A percentile compares a stretch with the other conserved stretches of the same genome.
Evolutionary conservation across 2,329 filamentous ascomycete genomes (phyloP).

Genomic region (Sporothrix sp.): DNA sequence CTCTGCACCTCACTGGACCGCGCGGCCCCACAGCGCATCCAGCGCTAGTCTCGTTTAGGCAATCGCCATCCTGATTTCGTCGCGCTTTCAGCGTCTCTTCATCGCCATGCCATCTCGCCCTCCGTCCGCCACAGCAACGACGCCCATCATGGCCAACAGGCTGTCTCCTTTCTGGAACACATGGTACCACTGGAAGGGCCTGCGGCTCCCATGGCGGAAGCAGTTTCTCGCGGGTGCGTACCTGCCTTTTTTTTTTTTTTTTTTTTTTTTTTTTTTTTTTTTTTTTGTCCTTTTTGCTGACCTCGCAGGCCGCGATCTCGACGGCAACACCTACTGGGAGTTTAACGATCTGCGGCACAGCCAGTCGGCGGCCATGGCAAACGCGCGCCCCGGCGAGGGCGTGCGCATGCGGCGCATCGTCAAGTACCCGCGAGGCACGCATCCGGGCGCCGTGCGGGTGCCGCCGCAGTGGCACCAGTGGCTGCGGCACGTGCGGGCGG

Average conservation of each 20-base stretch:
- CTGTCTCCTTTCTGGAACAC: conserved; percentile 28
- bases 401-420: conserved; percentile 51
- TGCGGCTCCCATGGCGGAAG: conserved; percentile 55
- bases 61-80: background rate
- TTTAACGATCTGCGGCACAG: conserved; percentile 44
- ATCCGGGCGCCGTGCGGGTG: conserved; percentile 46
- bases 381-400: conserved; percentile 18
- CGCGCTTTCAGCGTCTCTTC: background rate
- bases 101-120: background rate
- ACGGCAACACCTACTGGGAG: conserved; percentile 61
- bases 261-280: background rate
- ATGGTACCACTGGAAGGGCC: conserved; percentile 54
- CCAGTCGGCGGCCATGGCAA: conserved; percentile 17
- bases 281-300: background rate
- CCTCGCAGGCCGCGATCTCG: conserved; percentile 49
- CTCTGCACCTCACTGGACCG: background rate
- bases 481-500: conserved; percentile 49
- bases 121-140: background rate
- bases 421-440: conserved; percentile 44
- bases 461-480: conserved; percentile 59
- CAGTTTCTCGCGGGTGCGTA: conserved; percentile 48
- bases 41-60: conserved; percentile 1
- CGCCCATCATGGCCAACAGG: background rate
- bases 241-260: background rate
- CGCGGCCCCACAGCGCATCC: background rate